These are phyloP conservation scores for Phytophthora megakarya DNA, from an alignment of 352 stramenopile species.

Conservation along the genomic window DNA sequence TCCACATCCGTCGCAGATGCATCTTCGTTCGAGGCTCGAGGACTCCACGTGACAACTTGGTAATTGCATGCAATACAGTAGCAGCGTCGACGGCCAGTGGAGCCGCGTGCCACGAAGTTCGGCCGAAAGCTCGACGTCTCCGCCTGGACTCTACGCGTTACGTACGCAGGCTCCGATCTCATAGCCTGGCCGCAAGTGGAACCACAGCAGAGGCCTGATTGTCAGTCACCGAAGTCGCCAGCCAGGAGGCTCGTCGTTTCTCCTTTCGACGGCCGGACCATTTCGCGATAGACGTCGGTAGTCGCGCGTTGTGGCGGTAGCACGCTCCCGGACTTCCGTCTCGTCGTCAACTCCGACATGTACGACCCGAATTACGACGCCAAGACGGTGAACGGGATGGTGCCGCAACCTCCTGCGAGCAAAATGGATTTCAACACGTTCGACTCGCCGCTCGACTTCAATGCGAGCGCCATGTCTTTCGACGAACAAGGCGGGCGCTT, in stretches of 20 bases:
- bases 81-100: too few species aligned
- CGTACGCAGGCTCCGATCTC: constrained; percentile 30
- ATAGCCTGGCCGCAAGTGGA: constrained; percentile 26
- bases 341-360: constrained; percentile 9
- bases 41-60: too few species aligned
- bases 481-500: constrained; percentile 49
- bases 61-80: too few species aligned
- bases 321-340: constrained; percentile 6
- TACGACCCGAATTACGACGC: constrained; percentile 31
- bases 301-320: constrained; percentile 15
- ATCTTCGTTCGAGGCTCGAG: not conserved
- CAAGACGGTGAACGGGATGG: constrained; percentile 39
- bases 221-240: constrained; percentile 24
- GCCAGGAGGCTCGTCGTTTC: constrained; percentile 20
- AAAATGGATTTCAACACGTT: constrained; percentile 45
- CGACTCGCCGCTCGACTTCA: constrained; percentile 45
- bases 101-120: too few species aligned
- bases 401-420: constrained; percentile 34
- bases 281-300: constrained; percentile 27
- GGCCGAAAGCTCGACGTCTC: not conserved
- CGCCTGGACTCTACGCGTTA: constrained; percentile 33
- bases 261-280: constrained; percentile 15
- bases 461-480: constrained; percentile 36
- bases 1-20: not conserved
- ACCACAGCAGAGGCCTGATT: constrained; percentile 18